Percentiles rank a stretch among this genome's conserved stretches.
Conservation (phyloP, 2,329 filamentous ascomycete species). For the Fonsecaea erecta region DNA sequence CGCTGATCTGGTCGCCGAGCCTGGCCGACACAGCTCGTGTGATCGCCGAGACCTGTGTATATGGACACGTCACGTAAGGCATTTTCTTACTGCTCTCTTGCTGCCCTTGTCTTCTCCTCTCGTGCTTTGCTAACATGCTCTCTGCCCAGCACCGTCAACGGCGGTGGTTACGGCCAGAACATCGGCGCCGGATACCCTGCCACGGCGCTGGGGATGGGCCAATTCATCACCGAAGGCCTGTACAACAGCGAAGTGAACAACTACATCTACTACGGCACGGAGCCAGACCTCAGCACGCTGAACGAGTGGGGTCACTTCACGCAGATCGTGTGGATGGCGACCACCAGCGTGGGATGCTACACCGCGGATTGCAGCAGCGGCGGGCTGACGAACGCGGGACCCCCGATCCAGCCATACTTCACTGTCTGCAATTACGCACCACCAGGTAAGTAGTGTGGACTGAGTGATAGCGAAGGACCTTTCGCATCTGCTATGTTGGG, state of each 20-base stretch:
- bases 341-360: conserved; percentile 59
- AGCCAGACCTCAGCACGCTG: conserved; percentile 66
- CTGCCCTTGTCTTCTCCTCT: background rate
- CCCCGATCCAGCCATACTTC: conserved; percentile 61
- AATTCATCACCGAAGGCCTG: conserved; percentile 78
- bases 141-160: conserved; percentile 52
- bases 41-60: conserved; percentile 70
- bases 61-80: conserved; percentile 76
- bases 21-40: conserved; percentile 67
- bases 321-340: conserved; percentile 72
- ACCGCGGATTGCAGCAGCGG: conserved; percentile 46
- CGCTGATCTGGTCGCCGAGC: conserved; percentile 66
- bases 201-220: conserved; percentile 52
- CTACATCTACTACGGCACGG: conserved; percentile 59
- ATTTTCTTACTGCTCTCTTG: conserved; percentile 45
- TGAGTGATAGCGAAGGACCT: too few relatives aligned
- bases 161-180: conserved; percentile 84
- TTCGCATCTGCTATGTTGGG: too few relatives aligned
- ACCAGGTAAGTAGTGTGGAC: conserved; percentile 71
- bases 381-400: conserved; percentile 48
- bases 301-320: conserved; percentile 73
- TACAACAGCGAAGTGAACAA: conserved; percentile 76
- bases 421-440: conserved; percentile 88
- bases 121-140: conserved; percentile 1
- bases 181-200: conserved; percentile 69